phyloP scores from a whole-genome alignment of 1,284 basidiomycete genomes.

The Pascua sp. region DNA sequence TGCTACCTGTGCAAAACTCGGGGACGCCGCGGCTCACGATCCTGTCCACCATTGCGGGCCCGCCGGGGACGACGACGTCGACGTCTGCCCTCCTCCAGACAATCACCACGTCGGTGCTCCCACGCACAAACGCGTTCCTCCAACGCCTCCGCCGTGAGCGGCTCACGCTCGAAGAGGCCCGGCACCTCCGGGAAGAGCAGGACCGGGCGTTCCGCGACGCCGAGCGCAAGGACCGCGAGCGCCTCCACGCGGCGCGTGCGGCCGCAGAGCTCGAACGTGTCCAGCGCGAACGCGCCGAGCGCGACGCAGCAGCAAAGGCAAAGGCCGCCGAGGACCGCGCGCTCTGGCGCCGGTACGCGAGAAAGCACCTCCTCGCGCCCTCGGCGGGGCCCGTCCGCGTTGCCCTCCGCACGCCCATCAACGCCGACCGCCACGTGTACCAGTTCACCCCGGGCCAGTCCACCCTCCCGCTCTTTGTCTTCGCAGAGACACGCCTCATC shows the following conservation, averaged over 20 bases:
- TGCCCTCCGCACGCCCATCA: constrained; percentile 37
- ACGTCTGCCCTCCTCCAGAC: constrained; percentile 62
- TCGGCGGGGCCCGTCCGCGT: constrained; percentile 29
- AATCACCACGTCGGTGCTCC: constrained; percentile 66
- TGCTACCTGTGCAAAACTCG: constrained; percentile 62
- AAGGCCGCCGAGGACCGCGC: constrained; percentile 18
- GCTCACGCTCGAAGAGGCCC: constrained; percentile 59
- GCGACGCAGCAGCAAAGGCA: constrained; percentile 21
- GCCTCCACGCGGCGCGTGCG: constrained; percentile 23
- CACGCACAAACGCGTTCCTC: constrained; percentile 73
- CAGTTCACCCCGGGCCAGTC: constrained; percentile 27
- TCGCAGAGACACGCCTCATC: constrained; percentile 44
- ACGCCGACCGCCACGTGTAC: constrained; percentile 33
- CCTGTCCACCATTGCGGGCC: constrained; percentile 77
- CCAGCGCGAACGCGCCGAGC: constrained; percentile 42
- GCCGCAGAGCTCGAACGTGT: constrained; percentile 25
- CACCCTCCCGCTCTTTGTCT: constrained; percentile 41
- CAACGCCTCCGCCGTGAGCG: constrained; percentile 57
- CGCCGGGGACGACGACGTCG: constrained; percentile 61
- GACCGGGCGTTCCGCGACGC: constrained; percentile 71
- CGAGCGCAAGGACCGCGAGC: constrained; percentile 64
- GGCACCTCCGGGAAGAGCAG: constrained; percentile 72
- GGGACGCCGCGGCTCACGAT: constrained; percentile 62
- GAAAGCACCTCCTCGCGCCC: constrained; percentile 35
- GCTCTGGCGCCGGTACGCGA: constrained; percentile 43